phyloP scores from a whole-genome alignment of 345 rosid genomes.

The Melaleuca quinquenervia region DNA sequence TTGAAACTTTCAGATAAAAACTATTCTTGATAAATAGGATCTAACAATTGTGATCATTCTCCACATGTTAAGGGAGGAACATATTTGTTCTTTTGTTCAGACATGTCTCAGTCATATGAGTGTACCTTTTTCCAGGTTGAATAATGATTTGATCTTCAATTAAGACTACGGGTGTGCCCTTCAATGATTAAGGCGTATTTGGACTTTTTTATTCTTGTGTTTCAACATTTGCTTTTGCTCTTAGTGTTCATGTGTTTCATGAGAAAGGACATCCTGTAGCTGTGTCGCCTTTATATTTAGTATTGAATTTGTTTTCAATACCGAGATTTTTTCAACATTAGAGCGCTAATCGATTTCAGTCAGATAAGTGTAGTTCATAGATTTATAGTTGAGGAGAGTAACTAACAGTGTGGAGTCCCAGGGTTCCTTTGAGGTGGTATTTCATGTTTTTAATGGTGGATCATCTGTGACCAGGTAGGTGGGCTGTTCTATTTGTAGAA shows the following conservation, averaged over 20 bases:
- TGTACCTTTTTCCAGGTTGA: background rate
- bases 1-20: background rate
- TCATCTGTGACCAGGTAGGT: conserved; percentile 58
- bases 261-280: background rate
- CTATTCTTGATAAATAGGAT: background rate
- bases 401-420: background rate
- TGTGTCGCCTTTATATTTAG: background rate
- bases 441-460: conserved; percentile 32
- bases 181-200: background rate
- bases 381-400: conserved; percentile 13
- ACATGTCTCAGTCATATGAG: background rate
- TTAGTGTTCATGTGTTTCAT: background rate
- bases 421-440: conserved; percentile 20
- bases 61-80: background rate
- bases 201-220: background rate
- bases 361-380: conserved; percentile 11
- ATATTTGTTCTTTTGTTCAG: background rate
- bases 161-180: background rate
- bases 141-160: background rate
- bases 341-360: conserved; percentile 11
- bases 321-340: background rate
- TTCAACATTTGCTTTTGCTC: background rate
- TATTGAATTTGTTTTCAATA: background rate
- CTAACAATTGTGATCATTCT: background rate
- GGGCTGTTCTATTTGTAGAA: conserved; percentile 28